Percentiles rank a stretch among this genome's conserved stretches.
Conservation (phyloP, 116 monocot genomes). For the Trichopus zeylanicus region DNA sequence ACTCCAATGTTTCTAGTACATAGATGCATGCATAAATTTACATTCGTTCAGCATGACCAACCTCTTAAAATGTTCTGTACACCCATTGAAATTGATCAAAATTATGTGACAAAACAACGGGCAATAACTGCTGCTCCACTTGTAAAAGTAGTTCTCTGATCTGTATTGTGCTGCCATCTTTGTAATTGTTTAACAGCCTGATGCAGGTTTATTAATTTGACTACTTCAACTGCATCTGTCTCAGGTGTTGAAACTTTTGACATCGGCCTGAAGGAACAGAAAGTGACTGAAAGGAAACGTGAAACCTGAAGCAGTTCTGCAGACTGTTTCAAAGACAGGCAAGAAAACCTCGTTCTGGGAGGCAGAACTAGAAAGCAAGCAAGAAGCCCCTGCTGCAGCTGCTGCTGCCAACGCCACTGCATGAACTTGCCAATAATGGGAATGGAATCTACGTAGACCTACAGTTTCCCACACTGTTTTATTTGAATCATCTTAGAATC, state of each 20-base stretch:
- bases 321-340: conserved; percentile 88
- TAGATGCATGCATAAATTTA: neutral
- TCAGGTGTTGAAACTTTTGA: conserved; percentile 86
- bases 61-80: neutral
- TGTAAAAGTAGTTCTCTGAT: too few relatives aligned
- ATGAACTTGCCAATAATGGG: too few relatives aligned
- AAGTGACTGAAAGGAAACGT: conserved; percentile 76
- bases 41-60: neutral
- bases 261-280: conserved; percentile 68
- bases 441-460: too few relatives aligned
- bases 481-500: too few relatives aligned
- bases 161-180: too few relatives aligned
- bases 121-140: too few relatives aligned
- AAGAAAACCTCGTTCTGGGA: conserved; percentile 86
- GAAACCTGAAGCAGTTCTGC: conserved; percentile 56
- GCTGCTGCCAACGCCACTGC: conserved; percentile 3
- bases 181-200: too few relatives aligned
- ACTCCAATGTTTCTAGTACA: too few relatives aligned
- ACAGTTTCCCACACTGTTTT: too few relatives aligned
- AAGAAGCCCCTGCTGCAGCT: conserved; percentile 12
- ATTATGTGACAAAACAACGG: too few relatives aligned
- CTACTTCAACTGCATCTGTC: neutral
- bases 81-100: too few relatives aligned
- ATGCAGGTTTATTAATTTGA: neutral
- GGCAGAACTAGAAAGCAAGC: conserved; percentile 34